Evolutionary conservation across 352 stramenopile species (phyloP).

Genomic region (Lagenidium sp.): DNA sequence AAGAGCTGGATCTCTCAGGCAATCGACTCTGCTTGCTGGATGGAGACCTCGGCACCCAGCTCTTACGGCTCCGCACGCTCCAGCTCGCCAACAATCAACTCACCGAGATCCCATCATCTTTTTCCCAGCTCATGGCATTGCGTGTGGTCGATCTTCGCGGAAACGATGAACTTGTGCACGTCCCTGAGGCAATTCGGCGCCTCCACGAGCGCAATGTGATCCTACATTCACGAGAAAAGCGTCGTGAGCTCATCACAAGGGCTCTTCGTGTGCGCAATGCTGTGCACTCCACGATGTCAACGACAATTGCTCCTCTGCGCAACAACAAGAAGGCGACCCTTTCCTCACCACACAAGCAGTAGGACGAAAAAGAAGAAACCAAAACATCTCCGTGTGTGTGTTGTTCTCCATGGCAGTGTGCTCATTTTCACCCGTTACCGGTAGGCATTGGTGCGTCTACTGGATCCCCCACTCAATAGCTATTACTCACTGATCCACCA

Average conservation of each 20-base stretch:
- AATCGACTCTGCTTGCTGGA: constrained; percentile 31
- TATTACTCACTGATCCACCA: constrained; percentile 56
- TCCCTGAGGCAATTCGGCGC: constrained; percentile 44
- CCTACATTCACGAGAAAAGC: constrained; percentile 46
- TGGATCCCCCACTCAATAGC: too few species aligned
- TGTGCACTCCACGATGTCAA: constrained; percentile 16
- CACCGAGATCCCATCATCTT: constrained; percentile 13
- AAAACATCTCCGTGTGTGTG: constrained; percentile 6
- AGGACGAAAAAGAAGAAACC: constrained; percentile 1
- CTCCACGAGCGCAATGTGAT: constrained; percentile 56
- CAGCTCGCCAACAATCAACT: constrained; percentile 33
- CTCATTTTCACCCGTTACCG: too few species aligned
- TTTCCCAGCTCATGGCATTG: constrained; percentile 19
- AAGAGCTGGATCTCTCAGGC: constrained; percentile 29
- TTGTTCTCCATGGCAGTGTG: background rate
- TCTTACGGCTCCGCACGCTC: constrained; percentile 29
- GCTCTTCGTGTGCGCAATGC: constrained; percentile 39
- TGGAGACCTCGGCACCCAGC: constrained; percentile 14
- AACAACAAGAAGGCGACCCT: constrained; percentile 10
- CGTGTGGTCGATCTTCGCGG: constrained; percentile 33
- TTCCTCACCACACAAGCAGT: background rate
- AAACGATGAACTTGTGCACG: constrained; percentile 18
- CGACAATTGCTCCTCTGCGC: constrained; percentile 13
- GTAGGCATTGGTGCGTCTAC: too few species aligned
- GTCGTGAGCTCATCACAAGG: constrained; percentile 48